phyloP scores from a whole-genome alignment of 768 basidiomycete genomes.

The Cyclocybe cylindracea region DNA sequence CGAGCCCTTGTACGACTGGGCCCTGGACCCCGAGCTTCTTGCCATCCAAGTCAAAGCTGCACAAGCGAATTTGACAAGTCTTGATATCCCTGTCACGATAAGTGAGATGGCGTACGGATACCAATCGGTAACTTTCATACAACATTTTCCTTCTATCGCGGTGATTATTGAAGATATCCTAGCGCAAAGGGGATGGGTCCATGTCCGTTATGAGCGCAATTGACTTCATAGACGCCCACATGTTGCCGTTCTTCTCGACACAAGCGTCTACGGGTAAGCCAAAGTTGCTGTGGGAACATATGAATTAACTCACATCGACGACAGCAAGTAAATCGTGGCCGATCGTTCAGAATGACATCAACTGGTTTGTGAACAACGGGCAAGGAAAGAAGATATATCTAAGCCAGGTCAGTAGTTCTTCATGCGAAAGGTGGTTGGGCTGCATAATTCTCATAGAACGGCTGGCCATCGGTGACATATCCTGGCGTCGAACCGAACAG shows the following conservation, averaged over 20 bases:
- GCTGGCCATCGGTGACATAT: slow-evolving; percentile 74
- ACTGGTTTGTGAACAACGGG: slow-evolving; percentile 69
- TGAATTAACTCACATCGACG: neutral
- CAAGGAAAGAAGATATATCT: slow-evolving; percentile 76
- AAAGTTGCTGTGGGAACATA: neutral
- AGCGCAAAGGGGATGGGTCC: slow-evolving; percentile 50
- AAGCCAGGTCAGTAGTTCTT: slow-evolving; percentile 52
- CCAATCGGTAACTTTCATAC: slow-evolving; percentile 31
- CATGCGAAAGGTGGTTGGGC: neutral
- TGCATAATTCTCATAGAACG: slow-evolving; percentile 48
- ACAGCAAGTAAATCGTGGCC: slow-evolving; percentile 65
- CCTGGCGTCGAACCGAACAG: slow-evolving; percentile 66
- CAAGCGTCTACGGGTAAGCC: slow-evolving; percentile 54
- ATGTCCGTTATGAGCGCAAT: slow-evolving; percentile 57
- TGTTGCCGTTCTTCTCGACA: slow-evolving; percentile 68
- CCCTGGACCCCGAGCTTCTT: slow-evolving; percentile 48
- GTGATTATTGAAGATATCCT: slow-evolving; percentile 1
- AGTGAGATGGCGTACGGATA: slow-evolving; percentile 68
- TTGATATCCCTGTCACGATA: slow-evolving; percentile 70
- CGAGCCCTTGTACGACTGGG: slow-evolving; percentile 65
- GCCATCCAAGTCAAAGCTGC: slow-evolving; percentile 50
- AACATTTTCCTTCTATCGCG: neutral
- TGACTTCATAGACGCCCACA: slow-evolving; percentile 68
- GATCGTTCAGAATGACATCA: slow-evolving; percentile 53
- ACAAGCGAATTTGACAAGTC: slow-evolving; percentile 47